phyloP scores from a whole-genome alignment of 305 asterid species.

The Fraxinus sp. region DNA sequence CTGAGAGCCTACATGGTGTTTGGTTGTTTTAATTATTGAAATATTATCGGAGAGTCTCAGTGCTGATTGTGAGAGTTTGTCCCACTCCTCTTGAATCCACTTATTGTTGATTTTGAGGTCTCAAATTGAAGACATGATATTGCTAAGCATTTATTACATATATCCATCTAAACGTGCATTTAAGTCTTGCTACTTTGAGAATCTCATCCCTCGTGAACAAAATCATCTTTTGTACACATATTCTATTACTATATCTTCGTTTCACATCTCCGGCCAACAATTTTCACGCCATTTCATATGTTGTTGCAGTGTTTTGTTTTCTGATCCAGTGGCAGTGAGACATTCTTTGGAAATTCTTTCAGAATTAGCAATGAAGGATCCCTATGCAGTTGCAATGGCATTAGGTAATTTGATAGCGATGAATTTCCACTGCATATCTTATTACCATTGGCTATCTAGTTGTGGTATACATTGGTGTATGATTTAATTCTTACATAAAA shows the following conservation, averaged over 20 bases:
- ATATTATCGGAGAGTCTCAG: neutral
- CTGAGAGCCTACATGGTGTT: neutral
- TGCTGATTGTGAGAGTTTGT: neutral
- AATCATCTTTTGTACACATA: conserved; percentile 13
- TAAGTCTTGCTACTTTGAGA: neutral
- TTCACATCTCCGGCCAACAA: conserved; percentile 11
- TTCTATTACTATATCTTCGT: conserved; percentile 10
- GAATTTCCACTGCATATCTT: conserved; percentile 1
- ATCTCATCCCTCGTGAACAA: conserved; percentile 5
- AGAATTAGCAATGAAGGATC: conserved; percentile 81
- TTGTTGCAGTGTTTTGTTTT: conserved; percentile 77
- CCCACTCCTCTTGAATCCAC: neutral
- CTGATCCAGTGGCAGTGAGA: conserved; percentile 96
- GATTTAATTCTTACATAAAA: neutral
- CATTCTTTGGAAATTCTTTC: conserved; percentile 91
- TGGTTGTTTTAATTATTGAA: neutral
- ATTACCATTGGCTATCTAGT: conserved; percentile 16
- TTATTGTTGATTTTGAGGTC: conserved; percentile 1
- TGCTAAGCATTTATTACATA: neutral
- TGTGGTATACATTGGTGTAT: conserved; percentile 17
- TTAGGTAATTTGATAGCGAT: conserved; percentile 59
- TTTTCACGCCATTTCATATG: conserved; percentile 23
- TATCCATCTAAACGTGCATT: neutral
- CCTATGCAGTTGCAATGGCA: conserved; percentile 91
- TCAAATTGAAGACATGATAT: neutral